Conservation (phyloP, 176 grass and related monocot genomes). For the Paspalum vaginatum region DNA sequence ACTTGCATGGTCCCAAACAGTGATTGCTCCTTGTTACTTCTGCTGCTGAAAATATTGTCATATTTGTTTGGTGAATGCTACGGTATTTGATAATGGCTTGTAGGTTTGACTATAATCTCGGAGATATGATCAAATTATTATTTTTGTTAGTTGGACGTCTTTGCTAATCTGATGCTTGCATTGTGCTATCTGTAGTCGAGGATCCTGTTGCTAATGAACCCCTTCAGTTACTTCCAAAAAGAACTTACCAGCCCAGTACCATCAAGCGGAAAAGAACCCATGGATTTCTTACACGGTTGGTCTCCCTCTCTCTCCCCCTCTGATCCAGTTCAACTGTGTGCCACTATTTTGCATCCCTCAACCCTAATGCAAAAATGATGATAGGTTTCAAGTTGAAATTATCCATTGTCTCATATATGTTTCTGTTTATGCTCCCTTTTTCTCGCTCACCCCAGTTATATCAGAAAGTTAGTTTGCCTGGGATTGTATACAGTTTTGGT, state of each 20-base stretch:
- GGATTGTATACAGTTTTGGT: background rate
- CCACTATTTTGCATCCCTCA: background rate
- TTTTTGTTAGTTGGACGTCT: constrained; percentile 6
- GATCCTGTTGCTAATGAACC: constrained; percentile 68
- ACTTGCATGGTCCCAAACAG: background rate
- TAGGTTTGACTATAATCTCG: constrained; percentile 5
- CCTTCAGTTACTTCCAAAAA: constrained; percentile 67
- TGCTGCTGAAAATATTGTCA: constrained; percentile 6
- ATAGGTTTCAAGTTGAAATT: background rate
- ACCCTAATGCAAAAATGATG: background rate
- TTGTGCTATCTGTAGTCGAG: constrained; percentile 50
- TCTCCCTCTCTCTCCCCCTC: constrained; percentile 13
- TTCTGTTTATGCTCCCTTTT: background rate
- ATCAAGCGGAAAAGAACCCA: constrained; percentile 89
- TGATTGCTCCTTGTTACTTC: background rate
- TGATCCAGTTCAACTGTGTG: background rate
- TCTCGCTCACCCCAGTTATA: background rate
- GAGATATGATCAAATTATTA: constrained; percentile 12
- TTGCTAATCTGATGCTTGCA: background rate
- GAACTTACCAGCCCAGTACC: constrained; percentile 89
- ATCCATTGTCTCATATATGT: background rate
- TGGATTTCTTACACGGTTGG: constrained; percentile 80
- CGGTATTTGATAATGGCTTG: background rate
- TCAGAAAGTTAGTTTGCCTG: background rate
- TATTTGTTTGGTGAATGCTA: constrained; percentile 22